These are phyloP conservation scores for Aspergillaceae sp. DNA, from an alignment of 2,329 filamentous ascomycete genomes.

Conservation along the genomic window DNA sequence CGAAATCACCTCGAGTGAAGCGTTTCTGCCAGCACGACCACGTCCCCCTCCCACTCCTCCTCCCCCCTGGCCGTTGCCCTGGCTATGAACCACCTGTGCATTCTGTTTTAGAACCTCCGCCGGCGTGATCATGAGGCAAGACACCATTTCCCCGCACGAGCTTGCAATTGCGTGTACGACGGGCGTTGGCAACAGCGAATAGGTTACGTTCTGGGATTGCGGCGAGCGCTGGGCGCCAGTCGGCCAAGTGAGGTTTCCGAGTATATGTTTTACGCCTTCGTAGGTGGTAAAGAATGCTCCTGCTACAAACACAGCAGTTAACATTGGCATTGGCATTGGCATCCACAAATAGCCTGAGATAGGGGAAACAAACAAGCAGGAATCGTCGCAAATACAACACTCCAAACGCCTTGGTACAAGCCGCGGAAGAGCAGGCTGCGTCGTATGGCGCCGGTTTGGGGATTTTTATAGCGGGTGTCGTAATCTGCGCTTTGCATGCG, in stretches of 20 bases:
- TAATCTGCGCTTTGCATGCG: constrained; percentile 73
- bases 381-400: constrained; percentile 75
- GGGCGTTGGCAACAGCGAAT: constrained; percentile 41
- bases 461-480: constrained; percentile 55
- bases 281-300: constrained; percentile 88
- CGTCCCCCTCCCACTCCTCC: background rate
- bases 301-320: constrained; percentile 39
- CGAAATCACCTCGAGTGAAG: constrained; percentile 49
- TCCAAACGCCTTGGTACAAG: constrained; percentile 79
- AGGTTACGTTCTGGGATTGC: constrained; percentile 2
- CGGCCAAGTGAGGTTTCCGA: constrained; percentile 43
- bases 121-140: constrained; percentile 77
- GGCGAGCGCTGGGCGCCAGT: constrained; percentile 5
- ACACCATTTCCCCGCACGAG: constrained; percentile 69
- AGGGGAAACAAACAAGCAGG: constrained; percentile 57
- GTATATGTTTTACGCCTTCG: constrained; percentile 61
- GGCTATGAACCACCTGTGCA: constrained; percentile 64
- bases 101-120: constrained; percentile 92
- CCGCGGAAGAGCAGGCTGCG: constrained; percentile 57
- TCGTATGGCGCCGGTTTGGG: constrained; percentile 46
- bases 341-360: background rate
- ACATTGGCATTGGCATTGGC: constrained; percentile 3
- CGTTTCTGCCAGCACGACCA: constrained; percentile 20
- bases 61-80: constrained; percentile 11
- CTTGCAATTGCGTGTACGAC: constrained; percentile 67